phyloP scores from a whole-genome alignment of 768 basidiomycete species.

The Psilocybe sp. region DNA sequence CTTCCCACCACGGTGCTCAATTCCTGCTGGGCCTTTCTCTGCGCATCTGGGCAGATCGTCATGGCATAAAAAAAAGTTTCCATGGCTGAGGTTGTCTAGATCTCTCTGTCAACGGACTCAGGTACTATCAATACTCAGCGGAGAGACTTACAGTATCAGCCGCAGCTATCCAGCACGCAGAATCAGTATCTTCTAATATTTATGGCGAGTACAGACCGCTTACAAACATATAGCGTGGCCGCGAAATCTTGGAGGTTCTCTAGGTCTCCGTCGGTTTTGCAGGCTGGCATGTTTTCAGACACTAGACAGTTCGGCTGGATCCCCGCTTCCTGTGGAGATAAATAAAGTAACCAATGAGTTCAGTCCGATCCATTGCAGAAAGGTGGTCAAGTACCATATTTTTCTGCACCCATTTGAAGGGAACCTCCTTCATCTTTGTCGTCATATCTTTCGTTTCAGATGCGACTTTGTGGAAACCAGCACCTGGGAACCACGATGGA shows the following conservation, averaged over 20 bases:
- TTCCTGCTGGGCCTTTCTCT: constrained; percentile 27
- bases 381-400: constrained; percentile 13
- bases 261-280: constrained; percentile 2
- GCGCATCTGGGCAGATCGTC: constrained; percentile 24
- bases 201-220: not conserved
- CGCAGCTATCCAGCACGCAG: constrained; percentile 2
- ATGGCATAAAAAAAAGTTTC: constrained; percentile 26
- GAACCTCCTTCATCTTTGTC: constrained; percentile 15
- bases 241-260: constrained; percentile 10
- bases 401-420: constrained; percentile 17
- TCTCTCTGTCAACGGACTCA: not conserved
- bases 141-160: constrained; percentile 11
- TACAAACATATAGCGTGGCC: constrained; percentile 14
- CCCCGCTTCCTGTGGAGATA: constrained; percentile 11
- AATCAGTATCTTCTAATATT: not conserved
- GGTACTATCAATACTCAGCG: not conserved
- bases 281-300: constrained; percentile 2
- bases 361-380: not conserved
- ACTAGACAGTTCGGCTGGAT: constrained; percentile 8
- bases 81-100: constrained; percentile 13
- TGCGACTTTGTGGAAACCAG: constrained; percentile 21
- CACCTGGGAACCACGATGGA: constrained; percentile 30
- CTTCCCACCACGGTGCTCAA: constrained; percentile 24
- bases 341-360: not conserved
- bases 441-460: constrained; percentile 10